Conservation (phyloP, 164 flowering plant genomes). For the Euptelea pleiosperma region DNA sequence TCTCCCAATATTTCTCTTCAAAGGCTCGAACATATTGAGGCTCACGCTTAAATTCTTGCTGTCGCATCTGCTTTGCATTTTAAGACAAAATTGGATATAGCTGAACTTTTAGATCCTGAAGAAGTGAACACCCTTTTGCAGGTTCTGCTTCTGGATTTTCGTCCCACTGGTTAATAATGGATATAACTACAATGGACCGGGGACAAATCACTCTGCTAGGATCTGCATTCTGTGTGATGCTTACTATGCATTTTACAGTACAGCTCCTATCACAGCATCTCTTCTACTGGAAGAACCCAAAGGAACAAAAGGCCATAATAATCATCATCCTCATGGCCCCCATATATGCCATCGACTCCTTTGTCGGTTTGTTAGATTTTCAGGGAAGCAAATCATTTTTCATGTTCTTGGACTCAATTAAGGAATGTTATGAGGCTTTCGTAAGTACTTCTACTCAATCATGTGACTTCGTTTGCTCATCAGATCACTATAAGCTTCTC, state of each 20-base stretch:
- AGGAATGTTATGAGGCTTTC: slow-evolving; percentile 95
- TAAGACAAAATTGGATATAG: neutral
- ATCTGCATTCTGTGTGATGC: slow-evolving; percentile 52
- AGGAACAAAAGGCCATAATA: slow-evolving; percentile 90
- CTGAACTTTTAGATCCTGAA: neutral
- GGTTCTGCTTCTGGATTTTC: slow-evolving; percentile 9
- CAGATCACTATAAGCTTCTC: slow-evolving; percentile 2
- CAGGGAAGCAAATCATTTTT: slow-evolving; percentile 81
- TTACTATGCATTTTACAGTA: slow-evolving; percentile 72
- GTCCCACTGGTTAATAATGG: slow-evolving; percentile 30
- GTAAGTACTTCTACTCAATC: slow-evolving; percentile 32
- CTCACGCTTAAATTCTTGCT: neutral
- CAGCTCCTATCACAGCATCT: slow-evolving; percentile 88
- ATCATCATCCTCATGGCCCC: slow-evolving; percentile 94
- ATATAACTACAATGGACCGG: slow-evolving; percentile 48
- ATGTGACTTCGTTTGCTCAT: neutral
- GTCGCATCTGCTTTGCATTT: neutral
- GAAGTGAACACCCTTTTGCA: slow-evolving; percentile 21
- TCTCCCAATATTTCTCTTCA: neutral
- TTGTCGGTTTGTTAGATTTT: slow-evolving; percentile 75
- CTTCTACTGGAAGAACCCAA: slow-evolving; percentile 94
- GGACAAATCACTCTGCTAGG: slow-evolving; percentile 67
- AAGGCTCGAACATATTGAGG: no score
- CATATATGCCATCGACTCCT: slow-evolving; percentile 71
- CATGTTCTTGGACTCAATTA: slow-evolving; percentile 74